Evolutionary conservation across 2,329 filamentous ascomycete species (phyloP).

Genomic region (Ophiostoma sp.): DNA sequence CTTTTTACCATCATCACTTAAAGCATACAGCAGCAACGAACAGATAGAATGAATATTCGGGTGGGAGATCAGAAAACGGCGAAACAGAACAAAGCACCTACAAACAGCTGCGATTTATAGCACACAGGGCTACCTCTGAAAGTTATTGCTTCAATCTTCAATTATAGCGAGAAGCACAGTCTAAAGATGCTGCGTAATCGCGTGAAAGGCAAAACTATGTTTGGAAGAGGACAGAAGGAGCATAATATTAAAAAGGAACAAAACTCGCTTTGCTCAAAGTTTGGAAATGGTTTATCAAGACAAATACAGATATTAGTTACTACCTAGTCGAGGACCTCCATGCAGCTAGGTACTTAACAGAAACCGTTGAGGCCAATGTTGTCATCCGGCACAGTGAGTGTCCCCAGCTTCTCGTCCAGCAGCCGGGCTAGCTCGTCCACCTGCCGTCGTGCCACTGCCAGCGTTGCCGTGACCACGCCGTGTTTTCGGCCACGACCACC

Average conservation of each 20-base stretch:
- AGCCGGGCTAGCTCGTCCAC: constrained; percentile 55
- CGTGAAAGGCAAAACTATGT: no score
- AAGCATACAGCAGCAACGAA: no score
- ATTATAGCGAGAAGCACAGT: no score
- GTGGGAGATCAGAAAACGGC: no score
- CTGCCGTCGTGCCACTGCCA: constrained; percentile 49
- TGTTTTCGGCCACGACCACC: constrained; percentile 39
- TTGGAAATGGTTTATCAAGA: not conserved
- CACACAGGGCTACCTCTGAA: no score
- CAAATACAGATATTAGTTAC: not conserved
- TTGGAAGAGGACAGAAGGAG: not conserved
- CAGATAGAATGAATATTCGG: no score
- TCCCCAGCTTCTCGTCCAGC: constrained; percentile 55
- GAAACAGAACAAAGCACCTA: no score
- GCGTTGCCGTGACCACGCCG: constrained; percentile 38
- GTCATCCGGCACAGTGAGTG: constrained; percentile 49
- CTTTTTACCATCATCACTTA: no score
- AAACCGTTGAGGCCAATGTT: constrained; percentile 37
- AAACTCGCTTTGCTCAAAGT: constrained; percentile 10
- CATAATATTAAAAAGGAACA: not conserved
- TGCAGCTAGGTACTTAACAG: constrained; percentile 18
- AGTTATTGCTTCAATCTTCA: no score
- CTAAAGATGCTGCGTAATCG: no score
- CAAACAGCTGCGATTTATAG: no score
- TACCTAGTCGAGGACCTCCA: not conserved